These are phyloP conservation scores for Fistulinella staudtii DNA, from an alignment of 1,284 basidiomycete species.

Conservation along the genomic window DNA sequence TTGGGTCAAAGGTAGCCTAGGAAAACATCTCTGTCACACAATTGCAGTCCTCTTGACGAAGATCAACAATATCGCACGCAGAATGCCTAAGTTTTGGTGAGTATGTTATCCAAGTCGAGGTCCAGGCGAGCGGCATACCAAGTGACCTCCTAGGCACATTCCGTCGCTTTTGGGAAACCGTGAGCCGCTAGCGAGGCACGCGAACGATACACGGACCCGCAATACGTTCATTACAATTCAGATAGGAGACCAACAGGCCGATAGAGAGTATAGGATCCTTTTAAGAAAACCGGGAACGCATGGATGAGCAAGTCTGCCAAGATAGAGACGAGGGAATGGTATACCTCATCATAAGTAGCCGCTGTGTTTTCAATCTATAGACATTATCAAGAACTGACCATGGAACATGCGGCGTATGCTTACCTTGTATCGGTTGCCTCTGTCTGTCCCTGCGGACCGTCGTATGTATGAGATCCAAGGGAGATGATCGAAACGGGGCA, in stretches of 20 bases:
- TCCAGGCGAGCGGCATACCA: slow-evolving; percentile 51
- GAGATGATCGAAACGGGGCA: slow-evolving; percentile 17
- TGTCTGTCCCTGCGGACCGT: slow-evolving; percentile 69
- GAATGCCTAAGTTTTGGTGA: slow-evolving; percentile 20
- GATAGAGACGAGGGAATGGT: slow-evolving; percentile 1
- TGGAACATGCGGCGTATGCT: neutral
- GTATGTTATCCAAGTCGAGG: too few relatives aligned
- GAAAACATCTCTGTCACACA: slow-evolving; percentile 17
- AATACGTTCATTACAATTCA: slow-evolving; percentile 87
- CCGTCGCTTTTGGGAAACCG: slow-evolving; percentile 58
- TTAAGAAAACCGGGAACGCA: too few relatives aligned
- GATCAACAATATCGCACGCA: slow-evolving; percentile 15
- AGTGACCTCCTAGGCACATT: slow-evolving; percentile 83
- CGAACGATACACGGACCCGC: slow-evolving; percentile 50
- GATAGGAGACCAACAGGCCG: slow-evolving; percentile 67
- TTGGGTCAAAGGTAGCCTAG: slow-evolving; percentile 76
- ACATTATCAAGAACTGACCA: slow-evolving; percentile 5
- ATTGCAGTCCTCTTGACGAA: slow-evolving; percentile 52
- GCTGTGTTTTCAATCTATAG: slow-evolving; percentile 78
- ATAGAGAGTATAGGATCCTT: slow-evolving; percentile 76
- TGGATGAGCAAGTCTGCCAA: neutral
- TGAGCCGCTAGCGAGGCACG: neutral
- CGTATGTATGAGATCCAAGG: neutral
- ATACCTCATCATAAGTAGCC: slow-evolving; percentile 82
- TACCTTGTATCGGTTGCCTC: slow-evolving; percentile 85